Base-by-base conservation (phyloP, 2,329 filamentous ascomycete species). In the Trichoderma polysporum region DNA sequence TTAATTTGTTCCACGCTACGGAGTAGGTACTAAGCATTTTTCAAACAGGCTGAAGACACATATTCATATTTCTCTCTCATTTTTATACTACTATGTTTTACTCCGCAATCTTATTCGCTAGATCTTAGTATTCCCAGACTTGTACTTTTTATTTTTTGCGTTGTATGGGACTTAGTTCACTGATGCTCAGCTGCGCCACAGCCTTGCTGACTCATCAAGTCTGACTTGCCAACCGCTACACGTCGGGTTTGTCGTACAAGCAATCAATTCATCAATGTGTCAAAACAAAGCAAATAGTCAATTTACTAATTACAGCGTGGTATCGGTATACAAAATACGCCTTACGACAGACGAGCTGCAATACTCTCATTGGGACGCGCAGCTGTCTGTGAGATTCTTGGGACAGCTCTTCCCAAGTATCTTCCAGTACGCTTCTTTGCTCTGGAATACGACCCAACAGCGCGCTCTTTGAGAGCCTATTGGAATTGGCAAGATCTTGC, bases 141-240 rank as follows among this genome's bases (percentile, higher is more conserved):
- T 41, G 5, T 41, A 35, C n/a, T n/a, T n/a, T 15, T 2, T n/a
- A 12, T 19, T 22, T 22, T 19, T 10, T 19, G n/a, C 39, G 8
- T 45, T 10, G 10, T 19, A 29, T 33, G 25, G n/a, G 25, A 60
- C 17, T n/a, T 10, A 33, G 17, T 8, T n/a, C n/a, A 33, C 56
- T n/a, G n/a, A 4, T 33, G 22, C 17, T 2, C 39, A 35, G 2
- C 63, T 66, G 63, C 54, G 66, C 67, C 68, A 73, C 63, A 66
- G 25, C 10, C 62, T 60, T 78, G 39, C 72, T 70, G 66, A 70
- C 66, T 69, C 69, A 70, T 69, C 69, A 39, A 3, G 7, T 22
- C 33, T 39, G 49, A n/a, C 37, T 54, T 13, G 33, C 52, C 39
- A 58, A 62, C 35, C 64, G 45, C 37, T 58, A 62, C 52, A 66